phyloP scores from a whole-genome alignment of 129 eudicot genomes.

The Cynara cardunculus region DNA sequence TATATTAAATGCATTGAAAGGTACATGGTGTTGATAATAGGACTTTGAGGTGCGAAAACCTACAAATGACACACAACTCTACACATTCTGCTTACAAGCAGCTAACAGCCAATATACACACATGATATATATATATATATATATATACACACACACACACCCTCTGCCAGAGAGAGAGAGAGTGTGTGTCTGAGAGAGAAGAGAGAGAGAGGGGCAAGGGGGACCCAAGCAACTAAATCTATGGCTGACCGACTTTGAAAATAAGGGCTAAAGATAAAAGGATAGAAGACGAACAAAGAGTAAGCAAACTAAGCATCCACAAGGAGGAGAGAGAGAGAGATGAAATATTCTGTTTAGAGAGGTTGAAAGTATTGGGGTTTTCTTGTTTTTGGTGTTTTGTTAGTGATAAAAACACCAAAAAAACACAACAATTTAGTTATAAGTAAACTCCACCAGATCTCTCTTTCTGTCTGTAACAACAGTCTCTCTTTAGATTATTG shows the following conservation, averaged over 20 bases:
- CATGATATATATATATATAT: conserved; percentile 22
- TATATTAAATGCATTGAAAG: conserved; percentile 21
- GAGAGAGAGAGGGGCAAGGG: conserved; percentile 32
- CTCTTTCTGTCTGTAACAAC: conserved; percentile 39
- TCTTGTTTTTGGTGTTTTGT: conserved; percentile 57
- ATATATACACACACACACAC: conserved; percentile 6
- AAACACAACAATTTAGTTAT: conserved; percentile 46
- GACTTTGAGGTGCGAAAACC: conserved; percentile 63
- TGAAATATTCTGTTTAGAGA: conserved; percentile 44
- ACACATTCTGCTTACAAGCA: conserved; percentile 86
- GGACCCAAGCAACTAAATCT: conserved; percentile 52
- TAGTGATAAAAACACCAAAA: conserved; percentile 41
- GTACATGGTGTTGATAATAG: conserved; percentile 44
- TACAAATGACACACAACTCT: conserved; percentile 64
- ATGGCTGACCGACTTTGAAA: conserved; percentile 82
- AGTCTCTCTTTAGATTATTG: conserved; percentile 36
- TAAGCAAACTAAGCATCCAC: conserved; percentile 20
- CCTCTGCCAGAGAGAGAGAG: neutral
- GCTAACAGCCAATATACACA: conserved; percentile 64
- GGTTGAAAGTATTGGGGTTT: conserved; percentile 41
- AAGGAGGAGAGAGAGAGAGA: conserved; percentile 24
- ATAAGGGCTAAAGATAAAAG: conserved; percentile 40
- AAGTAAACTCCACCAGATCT: conserved; percentile 45
- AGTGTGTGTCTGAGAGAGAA: neutral
- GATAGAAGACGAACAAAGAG: conserved; percentile 42